These are phyloP conservation scores for Acanthamoeba castellanii DNA, from an alignment of 208 protist genomes.

Conservation along the genomic window DNA sequence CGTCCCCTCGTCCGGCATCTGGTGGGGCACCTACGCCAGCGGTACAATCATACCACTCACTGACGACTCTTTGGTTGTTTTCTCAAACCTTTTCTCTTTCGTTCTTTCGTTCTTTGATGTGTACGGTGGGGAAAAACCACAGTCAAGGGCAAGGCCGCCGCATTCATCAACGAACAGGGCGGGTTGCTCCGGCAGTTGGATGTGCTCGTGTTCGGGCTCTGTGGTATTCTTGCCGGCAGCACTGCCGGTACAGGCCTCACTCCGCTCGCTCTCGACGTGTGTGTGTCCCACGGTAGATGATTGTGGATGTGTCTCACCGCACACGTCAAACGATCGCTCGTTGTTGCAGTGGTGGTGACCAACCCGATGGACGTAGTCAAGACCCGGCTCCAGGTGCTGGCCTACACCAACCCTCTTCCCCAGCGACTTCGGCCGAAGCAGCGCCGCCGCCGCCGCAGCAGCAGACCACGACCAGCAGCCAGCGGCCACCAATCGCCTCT, in stretches of 20 bases:
- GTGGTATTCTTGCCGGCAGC: constrained; percentile 24
- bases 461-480: neutral
- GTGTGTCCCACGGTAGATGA: neutral
- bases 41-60: neutral
- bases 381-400: constrained; percentile 39
- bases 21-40: constrained; percentile 54
- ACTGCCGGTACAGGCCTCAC: neutral
- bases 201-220: constrained; percentile 24
- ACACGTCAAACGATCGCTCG: neutral
- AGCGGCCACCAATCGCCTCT: too few relatives aligned
- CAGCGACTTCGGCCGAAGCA: neutral
- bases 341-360: constrained; percentile 10
- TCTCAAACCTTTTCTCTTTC: neutral
- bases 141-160: constrained; percentile 20
- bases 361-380: constrained; percentile 60
- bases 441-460: neutral
- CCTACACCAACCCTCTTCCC: constrained; percentile 1
- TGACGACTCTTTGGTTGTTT: neutral
- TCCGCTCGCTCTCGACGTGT: neutral
- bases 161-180: constrained; percentile 11
- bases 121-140: neutral
- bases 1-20: constrained; percentile 47
- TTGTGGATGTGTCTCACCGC: neutral
- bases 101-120: neutral
- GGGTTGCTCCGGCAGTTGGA: constrained; percentile 3